phyloP scores from a whole-genome alignment of 2,329 filamentous ascomycete species.

The Pleomassaria siparia region DNA sequence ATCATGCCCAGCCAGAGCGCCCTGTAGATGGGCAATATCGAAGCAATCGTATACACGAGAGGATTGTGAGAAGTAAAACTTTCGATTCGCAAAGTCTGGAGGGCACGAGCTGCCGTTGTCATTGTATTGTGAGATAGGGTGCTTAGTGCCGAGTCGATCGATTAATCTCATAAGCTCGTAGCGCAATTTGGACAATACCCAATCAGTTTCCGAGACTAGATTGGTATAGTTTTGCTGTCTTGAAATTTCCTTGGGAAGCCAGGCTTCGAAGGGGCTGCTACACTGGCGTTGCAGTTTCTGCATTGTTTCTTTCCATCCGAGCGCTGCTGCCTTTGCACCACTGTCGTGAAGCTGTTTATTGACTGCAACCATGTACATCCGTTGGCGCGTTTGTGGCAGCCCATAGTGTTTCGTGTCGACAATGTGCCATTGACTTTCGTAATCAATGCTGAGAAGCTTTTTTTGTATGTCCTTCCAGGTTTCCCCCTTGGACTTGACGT shows the following conservation, averaged over 20 bases:
- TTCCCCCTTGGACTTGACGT: slow-evolving; percentile 56
- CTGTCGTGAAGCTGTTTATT: slow-evolving; percentile 28
- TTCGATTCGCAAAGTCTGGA: slow-evolving; percentile 58
- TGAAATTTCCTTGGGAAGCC: slow-evolving; percentile 59
- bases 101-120: slow-evolving; percentile 52
- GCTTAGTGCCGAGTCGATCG: slow-evolving; percentile 54
- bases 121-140: slow-evolving; percentile 63
- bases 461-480: slow-evolving; percentile 60
- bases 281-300: slow-evolving; percentile 54
- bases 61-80: slow-evolving; percentile 55
- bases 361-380: slow-evolving; percentile 52
- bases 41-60: slow-evolving; percentile 66
- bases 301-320: slow-evolving; percentile 52
- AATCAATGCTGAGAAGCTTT: slow-evolving; percentile 55
- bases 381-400: slow-evolving; percentile 64
- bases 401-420: slow-evolving; percentile 73
- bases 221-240: slow-evolving; percentile 47
- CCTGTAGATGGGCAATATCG: slow-evolving; percentile 62
- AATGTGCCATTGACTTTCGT: slow-evolving; percentile 52
- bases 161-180: slow-evolving; percentile 59
- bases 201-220: slow-evolving; percentile 45
- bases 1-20: slow-evolving; percentile 55
- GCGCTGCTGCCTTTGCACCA: slow-evolving; percentile 12
- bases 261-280: slow-evolving; percentile 64
- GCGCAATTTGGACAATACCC: slow-evolving; percentile 60